phyloP scores from a whole-genome alignment of 495 filamentous ascomycete species.

The Pyrenula aspistea region DNA sequence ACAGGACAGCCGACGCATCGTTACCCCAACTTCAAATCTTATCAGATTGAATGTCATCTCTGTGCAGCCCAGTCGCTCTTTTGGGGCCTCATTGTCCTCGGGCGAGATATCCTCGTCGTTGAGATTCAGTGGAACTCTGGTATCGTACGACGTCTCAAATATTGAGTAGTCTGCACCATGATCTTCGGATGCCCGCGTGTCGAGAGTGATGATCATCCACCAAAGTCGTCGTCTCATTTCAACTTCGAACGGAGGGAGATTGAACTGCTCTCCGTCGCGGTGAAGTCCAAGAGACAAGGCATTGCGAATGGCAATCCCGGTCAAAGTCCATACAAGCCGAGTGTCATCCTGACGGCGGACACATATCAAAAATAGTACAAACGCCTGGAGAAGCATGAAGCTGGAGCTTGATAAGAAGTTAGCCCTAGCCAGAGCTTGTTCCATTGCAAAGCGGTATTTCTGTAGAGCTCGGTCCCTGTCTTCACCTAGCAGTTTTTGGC shows the following conservation, averaged over 20 bases:
- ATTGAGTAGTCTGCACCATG: conserved; percentile 73
- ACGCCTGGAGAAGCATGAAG: conserved; percentile 63
- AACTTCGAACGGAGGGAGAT: conserved; percentile 61
- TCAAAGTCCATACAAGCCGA: conserved; percentile 56
- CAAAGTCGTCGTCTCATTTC: conserved; percentile 79
- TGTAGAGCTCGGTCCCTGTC: conserved; percentile 33
- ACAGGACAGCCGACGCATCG: conserved; percentile 28
- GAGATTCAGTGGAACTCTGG: conserved; percentile 60
- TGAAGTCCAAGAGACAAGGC: conserved; percentile 73
- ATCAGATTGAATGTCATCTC: conserved; percentile 75
- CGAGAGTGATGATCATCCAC: conserved; percentile 71
- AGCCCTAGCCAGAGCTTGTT: conserved; percentile 66
- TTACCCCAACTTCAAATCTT: conserved; percentile 46
- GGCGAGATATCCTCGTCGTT: conserved; percentile 68
- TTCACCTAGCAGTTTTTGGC: conserved; percentile 22
- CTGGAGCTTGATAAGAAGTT: conserved; percentile 66
- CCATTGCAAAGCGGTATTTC: conserved; percentile 67
- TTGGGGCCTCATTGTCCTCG: conserved; percentile 46
- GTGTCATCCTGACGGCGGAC: conserved; percentile 56
- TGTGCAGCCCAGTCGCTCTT: conserved; percentile 47
- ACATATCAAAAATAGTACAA: conserved; percentile 57
- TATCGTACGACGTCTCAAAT: conserved; percentile 58
- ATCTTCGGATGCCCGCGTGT: conserved; percentile 69
- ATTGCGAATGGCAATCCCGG: conserved; percentile 62
- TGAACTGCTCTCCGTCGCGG: conserved; percentile 64